A percentile compares a stretch with the other conserved stretches of the same genome.
These are phyloP conservation scores for Truncatella angustata DNA, from an alignment of 2,329 filamentous ascomycete genomes.

Conservation along the genomic window DNA sequence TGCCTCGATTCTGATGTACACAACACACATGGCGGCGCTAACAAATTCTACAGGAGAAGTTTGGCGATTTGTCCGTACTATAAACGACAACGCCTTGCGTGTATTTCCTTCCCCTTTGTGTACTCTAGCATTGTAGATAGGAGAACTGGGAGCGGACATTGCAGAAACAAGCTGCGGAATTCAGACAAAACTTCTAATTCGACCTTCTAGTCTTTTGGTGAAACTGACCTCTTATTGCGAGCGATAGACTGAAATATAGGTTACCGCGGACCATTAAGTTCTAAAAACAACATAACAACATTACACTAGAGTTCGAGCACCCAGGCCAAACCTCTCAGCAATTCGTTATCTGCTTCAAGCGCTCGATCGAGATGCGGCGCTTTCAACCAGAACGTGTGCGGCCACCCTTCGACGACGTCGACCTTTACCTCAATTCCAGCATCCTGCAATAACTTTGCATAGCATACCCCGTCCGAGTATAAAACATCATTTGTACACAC, in stretches of 20 bases:
- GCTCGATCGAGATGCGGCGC: conserved; percentile 40
- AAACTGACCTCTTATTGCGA: not conserved
- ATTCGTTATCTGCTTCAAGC: conserved; percentile 37
- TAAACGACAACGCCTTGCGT: conserved; percentile 60
- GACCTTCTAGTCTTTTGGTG: too few species aligned
- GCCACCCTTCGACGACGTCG: conserved; percentile 44
- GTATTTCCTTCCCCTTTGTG: conserved; percentile 52
- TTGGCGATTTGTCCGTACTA: conserved; percentile 92
- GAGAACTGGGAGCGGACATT: conserved; percentile 17
- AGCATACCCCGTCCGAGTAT: conserved; percentile 51
- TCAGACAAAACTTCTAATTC: conserved; percentile 9
- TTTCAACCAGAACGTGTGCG: conserved; percentile 53
- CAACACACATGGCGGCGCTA: conserved; percentile 9
- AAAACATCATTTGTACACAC: conserved; percentile 49
- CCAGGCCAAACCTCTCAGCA: conserved; percentile 42
- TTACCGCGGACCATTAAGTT: not conserved
- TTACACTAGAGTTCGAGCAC: conserved; percentile 20
- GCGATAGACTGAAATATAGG: not conserved
- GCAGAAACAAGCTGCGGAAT: conserved; percentile 9
- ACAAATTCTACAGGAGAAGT: conserved; percentile 82
- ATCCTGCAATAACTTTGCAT: conserved; percentile 39
- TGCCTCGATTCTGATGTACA: conserved; percentile 29
- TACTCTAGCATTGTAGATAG: conserved; percentile 73
- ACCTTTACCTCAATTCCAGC: conserved; percentile 39
- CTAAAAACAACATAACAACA: not conserved